These are phyloP conservation scores for Helicostylum pulchrum DNA, from an alignment of 192 early-diverging fungal genomes.

Conservation along the genomic window DNA sequence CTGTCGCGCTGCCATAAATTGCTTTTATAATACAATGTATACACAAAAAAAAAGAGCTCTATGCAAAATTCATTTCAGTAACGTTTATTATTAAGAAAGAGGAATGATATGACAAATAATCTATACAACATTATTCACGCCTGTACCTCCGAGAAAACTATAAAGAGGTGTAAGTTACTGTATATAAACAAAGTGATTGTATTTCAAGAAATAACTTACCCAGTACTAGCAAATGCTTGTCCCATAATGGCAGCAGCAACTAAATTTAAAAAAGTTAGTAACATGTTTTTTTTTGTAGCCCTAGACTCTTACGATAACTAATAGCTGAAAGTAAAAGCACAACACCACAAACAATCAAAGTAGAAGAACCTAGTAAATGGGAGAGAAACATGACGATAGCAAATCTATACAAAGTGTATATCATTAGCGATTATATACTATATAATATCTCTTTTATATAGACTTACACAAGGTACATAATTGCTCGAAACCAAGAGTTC, in stretches of 20 bases:
- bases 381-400: constrained; percentile 50
- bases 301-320: constrained; percentile 30
- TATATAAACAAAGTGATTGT: background rate
- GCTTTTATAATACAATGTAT: too few relatives aligned
- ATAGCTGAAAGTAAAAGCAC: constrained; percentile 35
- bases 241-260: constrained; percentile 34
- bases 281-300: background rate
- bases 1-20: too few relatives aligned
- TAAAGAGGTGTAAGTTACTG: background rate
- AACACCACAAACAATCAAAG: constrained; percentile 34
- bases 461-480: constrained; percentile 47
- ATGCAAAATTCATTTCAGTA: too few relatives aligned
- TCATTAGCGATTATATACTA: background rate
- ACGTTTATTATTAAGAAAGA: too few relatives aligned
- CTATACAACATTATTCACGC: constrained; percentile 46
- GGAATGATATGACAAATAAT: too few relatives aligned
- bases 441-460: background rate
- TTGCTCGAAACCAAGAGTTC: constrained; percentile 47
- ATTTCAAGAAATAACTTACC: background rate
- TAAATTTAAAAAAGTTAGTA: background rate
- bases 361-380: constrained; percentile 28
- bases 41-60: too few relatives aligned
- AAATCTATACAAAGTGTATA: constrained; percentile 25
- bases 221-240: constrained; percentile 39
- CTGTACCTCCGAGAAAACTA: constrained; percentile 41